A percentile compares a stretch with the other conserved stretches of the same genome.
Conservation (phyloP, 257 asterid species). For the Scutellaria barbata region DNA sequence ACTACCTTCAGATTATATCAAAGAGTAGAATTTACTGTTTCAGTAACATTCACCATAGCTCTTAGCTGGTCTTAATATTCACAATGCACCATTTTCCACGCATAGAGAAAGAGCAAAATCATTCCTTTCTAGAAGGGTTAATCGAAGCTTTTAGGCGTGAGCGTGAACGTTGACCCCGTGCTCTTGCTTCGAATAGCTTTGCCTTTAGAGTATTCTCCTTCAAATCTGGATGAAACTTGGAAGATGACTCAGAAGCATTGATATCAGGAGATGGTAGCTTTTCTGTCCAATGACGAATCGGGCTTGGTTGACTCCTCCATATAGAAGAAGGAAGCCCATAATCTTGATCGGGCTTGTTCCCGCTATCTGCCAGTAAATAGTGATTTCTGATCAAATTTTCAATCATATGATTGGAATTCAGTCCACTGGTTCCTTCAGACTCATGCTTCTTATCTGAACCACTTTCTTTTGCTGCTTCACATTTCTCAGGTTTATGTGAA, state of each 20-base stretch:
- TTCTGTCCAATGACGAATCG: constrained; percentile 74
- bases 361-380: constrained; percentile 66
- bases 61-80: constrained; percentile 35
- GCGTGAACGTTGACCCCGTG: constrained; percentile 73
- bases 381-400: constrained; percentile 73
- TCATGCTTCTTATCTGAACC: constrained; percentile 51
- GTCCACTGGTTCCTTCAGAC: constrained; percentile 44
- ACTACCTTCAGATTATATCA: not conserved
- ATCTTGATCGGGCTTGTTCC: constrained; percentile 57
- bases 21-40: not conserved
- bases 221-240: constrained; percentile 63
- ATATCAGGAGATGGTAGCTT: constrained; percentile 64
- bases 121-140: constrained; percentile 47
- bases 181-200: constrained; percentile 78
- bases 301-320: constrained; percentile 83
- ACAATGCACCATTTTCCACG: constrained; percentile 33
- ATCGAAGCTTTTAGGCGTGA: constrained; percentile 75
- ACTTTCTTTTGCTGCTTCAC: constrained; percentile 52
- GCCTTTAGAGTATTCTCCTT: constrained; percentile 75
- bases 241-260: constrained; percentile 55
- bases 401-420: constrained; percentile 60
- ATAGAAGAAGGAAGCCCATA: constrained; percentile 52
- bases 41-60: constrained; percentile 20
- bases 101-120: constrained; percentile 2
- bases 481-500: constrained; percentile 49